Percentiles rank a stretch among this genome's conserved stretches.
phyloP scores from a whole-genome alignment of 1,284 basidiomycete species.

The Cutaneotrichosporon spelunceum region DNA sequence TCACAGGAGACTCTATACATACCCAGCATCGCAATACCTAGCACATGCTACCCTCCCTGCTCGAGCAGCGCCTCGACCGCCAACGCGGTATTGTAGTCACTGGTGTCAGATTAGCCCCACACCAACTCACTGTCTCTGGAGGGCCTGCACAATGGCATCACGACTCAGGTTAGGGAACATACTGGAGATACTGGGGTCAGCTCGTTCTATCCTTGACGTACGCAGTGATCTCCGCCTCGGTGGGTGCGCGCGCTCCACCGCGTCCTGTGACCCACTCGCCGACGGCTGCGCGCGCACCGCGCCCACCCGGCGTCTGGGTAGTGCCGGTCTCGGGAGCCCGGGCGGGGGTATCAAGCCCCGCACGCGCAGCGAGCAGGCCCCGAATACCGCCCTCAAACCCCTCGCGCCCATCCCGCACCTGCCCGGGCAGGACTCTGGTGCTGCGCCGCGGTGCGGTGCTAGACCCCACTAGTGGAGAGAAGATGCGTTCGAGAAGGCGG shows the following conservation, averaged over 20 bases:
- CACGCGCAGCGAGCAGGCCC: constrained; percentile 21
- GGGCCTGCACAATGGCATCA: constrained; percentile 68
- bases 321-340: constrained; percentile 11
- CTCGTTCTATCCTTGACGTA: constrained; percentile 24
- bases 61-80: constrained; percentile 70
- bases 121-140: constrained; percentile 70
- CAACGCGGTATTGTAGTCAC: constrained; percentile 68
- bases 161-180: constrained; percentile 80
- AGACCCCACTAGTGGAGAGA: constrained; percentile 65
- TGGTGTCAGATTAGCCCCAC: constrained; percentile 19
- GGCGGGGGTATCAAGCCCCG: constrained; percentile 20
- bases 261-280: constrained; percentile 78
- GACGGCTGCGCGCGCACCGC: constrained; percentile 57
- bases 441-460: constrained; percentile 59
- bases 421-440: constrained; percentile 61
- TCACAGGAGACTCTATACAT: not conserved
- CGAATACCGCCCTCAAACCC: constrained; percentile 39
- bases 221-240: constrained; percentile 65
- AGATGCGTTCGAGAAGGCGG: constrained; percentile 56
- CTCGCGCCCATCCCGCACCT: constrained; percentile 30
- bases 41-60: constrained; percentile 30
- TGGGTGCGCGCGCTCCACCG: constrained; percentile 62
- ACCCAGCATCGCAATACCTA: constrained; percentile 17
- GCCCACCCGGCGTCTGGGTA: constrained; percentile 10
- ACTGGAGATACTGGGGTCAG: constrained; percentile 57